Conservation (phyloP, 2,329 filamentous ascomycete species). For the Cadophora sp. region DNA sequence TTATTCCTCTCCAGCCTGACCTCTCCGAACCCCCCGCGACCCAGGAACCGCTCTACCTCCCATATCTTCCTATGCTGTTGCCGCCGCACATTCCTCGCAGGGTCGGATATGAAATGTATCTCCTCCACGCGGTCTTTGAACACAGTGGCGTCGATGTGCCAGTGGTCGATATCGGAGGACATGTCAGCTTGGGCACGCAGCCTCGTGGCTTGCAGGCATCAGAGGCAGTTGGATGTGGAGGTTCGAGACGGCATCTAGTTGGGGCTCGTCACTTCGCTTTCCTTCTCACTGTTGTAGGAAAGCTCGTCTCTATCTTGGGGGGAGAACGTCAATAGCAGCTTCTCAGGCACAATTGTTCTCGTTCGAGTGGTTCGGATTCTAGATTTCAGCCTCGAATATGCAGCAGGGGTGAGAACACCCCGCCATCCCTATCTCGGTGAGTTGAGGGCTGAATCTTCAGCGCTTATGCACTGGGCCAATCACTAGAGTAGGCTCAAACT, state of each 20-base stretch:
- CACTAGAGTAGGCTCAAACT: not conserved
- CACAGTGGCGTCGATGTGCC: conserved; percentile 25
- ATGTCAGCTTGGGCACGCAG: not conserved
- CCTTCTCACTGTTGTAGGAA: too few relatives aligned
- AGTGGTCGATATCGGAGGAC: conserved; percentile 23
- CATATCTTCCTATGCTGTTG: conserved; percentile 16
- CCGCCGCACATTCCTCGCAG: conserved; percentile 20
- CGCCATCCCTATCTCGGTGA: conserved; percentile 4
- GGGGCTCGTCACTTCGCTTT: too few relatives aligned
- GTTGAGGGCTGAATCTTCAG: conserved; percentile 8
- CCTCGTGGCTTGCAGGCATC: not conserved
- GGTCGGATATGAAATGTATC: conserved; percentile 20
- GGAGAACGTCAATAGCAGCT: not conserved
- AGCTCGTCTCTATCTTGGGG: not conserved
- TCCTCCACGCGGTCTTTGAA: conserved; percentile 22
- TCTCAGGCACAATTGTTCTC: too few relatives aligned
- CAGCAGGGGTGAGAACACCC: not conserved
- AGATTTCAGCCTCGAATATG: not conserved
- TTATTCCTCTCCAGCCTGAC: conserved; percentile 23
- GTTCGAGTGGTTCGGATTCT: too few relatives aligned
- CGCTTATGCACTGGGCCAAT: not conserved
- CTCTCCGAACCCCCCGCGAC: conserved; percentile 23
- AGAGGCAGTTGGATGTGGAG: not conserved
- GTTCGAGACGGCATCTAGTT: not conserved
- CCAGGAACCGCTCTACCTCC: conserved; percentile 19